Evolutionary conservation across 1,284 basidiomycete species (phyloP).

Genomic region (Blastosporella zonata): DNA sequence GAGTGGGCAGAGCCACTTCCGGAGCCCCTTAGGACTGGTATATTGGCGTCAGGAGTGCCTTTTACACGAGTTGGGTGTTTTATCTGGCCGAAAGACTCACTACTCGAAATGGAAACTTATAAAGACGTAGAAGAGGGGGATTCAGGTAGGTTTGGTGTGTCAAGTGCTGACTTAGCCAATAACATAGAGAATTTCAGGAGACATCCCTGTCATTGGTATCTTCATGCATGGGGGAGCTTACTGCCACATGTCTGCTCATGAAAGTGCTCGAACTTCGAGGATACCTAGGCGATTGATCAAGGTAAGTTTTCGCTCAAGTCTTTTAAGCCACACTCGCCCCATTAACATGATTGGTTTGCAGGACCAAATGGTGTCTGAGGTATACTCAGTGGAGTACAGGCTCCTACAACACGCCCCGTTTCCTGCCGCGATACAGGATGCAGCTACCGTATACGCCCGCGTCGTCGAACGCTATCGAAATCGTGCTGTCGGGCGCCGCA

Average conservation of each 20-base stretch:
- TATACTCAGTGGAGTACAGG: constrained; percentile 50
- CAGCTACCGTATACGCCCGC: constrained; percentile 57
- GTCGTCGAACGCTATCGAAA: constrained; percentile 37
- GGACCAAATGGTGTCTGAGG: constrained; percentile 38
- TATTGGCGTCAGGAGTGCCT: constrained; percentile 38
- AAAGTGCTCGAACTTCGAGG: constrained; percentile 43
- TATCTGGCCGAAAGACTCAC: constrained; percentile 40
- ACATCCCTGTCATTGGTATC: constrained; percentile 38
- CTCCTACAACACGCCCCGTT: constrained; percentile 52
- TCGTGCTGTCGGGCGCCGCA: constrained; percentile 30
- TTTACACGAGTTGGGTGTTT: constrained; percentile 45
- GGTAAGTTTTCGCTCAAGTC: constrained; percentile 16
- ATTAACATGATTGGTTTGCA: constrained; percentile 5
- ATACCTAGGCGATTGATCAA: constrained; percentile 45
- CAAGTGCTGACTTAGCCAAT: not conserved
- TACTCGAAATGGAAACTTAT: constrained; percentile 16
- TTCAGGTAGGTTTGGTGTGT: not conserved
- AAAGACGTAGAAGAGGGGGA: not conserved
- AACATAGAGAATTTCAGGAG: not conserved
- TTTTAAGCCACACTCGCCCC: not conserved
- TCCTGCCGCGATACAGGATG: constrained; percentile 64
- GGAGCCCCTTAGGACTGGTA: constrained; percentile 36
- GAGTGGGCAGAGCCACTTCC: constrained; percentile 45
- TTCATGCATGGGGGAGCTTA: constrained; percentile 54
- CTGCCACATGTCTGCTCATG: constrained; percentile 54